Evolutionary conservation across 345 rosid species (phyloP), one percentile per base, ranked within the genome.

Genomic region (Aethionema arabicum): DNA sequence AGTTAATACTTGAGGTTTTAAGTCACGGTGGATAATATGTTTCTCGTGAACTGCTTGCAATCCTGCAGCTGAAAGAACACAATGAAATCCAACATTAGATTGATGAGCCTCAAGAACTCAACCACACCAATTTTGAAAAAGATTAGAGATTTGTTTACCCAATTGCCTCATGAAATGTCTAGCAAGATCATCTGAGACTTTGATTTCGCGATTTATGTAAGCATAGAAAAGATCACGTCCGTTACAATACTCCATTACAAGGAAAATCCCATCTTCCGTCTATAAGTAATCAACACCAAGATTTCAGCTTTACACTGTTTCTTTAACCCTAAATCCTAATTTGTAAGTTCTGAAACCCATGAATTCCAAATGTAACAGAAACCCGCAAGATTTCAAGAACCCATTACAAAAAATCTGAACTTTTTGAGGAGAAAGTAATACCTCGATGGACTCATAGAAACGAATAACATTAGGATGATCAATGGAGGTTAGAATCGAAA

Each of bases 201-300:
- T 21, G 2, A 21, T 21, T 21, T 21, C 2, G 27, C 27, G 27
- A 21, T 21, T 21, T 21, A 21, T 21, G 27, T 21, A 21, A 21
- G 66, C 78, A 75, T 82, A 2, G 83, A 61, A n/a, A 75, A 83
- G 82, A 66, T 81, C 89, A 60, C 89, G 85, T 49, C 85, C 83
- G 31, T 65, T 82, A 46, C 85, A 83, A 49, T 75, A 83, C 64
- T 83, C 89, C 89, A 83, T 50, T 32, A 83, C 80, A 12, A 83
- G 74, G 59, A 58, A 83, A 56, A 83, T 77, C 76, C 30, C 75
- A 59, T 83, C 82, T 7, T 66, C 40, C 50, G 74, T 78, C 88
- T 83, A 69, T 38, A 32, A 1, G 27, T 21, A 21, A 21, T 21
- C 27, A 21, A 21, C 1, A 21, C 27, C 27, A 21, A 21, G 27